Evolutionary conservation across 257 asterid species (phyloP), one percentile per base, ranked within the genome.

Genomic region (Plantago elongata): DNA sequence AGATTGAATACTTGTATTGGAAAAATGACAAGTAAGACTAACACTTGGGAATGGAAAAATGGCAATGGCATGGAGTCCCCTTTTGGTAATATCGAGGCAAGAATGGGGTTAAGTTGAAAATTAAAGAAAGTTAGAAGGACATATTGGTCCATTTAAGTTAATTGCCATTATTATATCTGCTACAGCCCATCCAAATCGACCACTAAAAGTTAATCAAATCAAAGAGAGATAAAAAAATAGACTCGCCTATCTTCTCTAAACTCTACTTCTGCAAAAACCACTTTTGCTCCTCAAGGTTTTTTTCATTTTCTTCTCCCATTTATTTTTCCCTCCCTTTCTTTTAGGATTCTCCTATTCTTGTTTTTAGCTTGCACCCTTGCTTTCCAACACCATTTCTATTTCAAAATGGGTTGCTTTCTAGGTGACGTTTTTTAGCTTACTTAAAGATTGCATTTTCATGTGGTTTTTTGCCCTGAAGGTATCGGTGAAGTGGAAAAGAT

Each of bases 131-230:
- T 69, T 46, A 51, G 13, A 66, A 72, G 84, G 81, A 54, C 81
- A 43, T 8, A 4, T 5, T 34, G 40, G 40, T 34, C 40, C 5
- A 34, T 34, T 34, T 34, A 34, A 34, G 7, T 34, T 34, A 34
- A 34, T 34, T 4, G 70, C 75, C 79, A 77, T 77, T 70, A 70
- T 70, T 77, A 78, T 75, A 77, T 81, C 85, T 80, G 75, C 78
- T 34, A 34, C 40, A 34, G 40, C 40, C 40, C 40, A 34, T 34
- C 40, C 40, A 34, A 73, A 69, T 73, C 77, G 76, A 72, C 78
- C 81, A 77, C 66, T 70, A 56, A 56, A 71, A 62, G 80, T 71
- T 71, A 68, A 68, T 66, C 72, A 34, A 68, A 68, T 66, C 72
- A 34, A 34, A 34, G 40, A 34, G 40, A 61, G 69, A 67, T 57